A percentile compares a stretch with the other conserved stretches of the same genome.
Evolutionary conservation across 176 grass and related monocot genomes (phyloP).

Genomic region (Zoysia japonica): DNA sequence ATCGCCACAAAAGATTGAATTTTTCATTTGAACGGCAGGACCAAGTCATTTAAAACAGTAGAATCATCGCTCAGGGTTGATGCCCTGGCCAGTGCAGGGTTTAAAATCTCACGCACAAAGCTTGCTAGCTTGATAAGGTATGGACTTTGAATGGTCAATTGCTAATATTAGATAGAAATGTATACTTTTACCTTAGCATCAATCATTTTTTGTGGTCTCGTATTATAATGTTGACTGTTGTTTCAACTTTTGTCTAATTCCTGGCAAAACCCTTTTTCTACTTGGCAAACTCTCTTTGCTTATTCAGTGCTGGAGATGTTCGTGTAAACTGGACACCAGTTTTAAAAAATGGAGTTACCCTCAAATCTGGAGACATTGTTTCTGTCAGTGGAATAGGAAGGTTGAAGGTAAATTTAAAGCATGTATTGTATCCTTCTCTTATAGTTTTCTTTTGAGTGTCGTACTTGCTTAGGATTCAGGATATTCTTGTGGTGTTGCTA

Average conservation of each 20-base stretch:
- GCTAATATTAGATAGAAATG: not conserved
- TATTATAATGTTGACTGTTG: not conserved
- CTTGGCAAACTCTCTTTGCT: conserved; percentile 25
- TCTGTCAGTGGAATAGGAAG: conserved; percentile 88
- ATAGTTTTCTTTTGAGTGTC: not conserved
- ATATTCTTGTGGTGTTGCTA: conserved; percentile 12
- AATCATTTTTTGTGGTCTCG: conserved; percentile 13
- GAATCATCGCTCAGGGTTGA: conserved; percentile 91
- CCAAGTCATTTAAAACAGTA: conserved; percentile 79
- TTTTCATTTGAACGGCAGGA: conserved; percentile 54
- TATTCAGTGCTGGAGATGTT: conserved; percentile 79
- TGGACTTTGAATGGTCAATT: conserved; percentile 6
- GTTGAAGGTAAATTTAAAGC: conserved; percentile 63
- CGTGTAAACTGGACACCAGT: conserved; percentile 78
- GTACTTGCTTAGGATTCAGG: not conserved
- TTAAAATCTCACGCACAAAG: conserved; percentile 93
- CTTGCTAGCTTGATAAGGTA: conserved; percentile 90
- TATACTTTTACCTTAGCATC: conserved; percentile 22
- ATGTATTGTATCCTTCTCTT: not conserved
- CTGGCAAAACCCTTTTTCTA: conserved; percentile 15
- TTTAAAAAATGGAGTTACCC: conserved; percentile 74
- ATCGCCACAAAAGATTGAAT: conserved; percentile 10
- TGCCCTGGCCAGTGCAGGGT: conserved; percentile 89
- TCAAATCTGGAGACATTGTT: conserved; percentile 87
- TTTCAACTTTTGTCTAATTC: not conserved